Evolutionary conservation across 306 rosid species (phyloP), one percentile per base, ranked within the genome.

Genomic region (Inga laurina): DNA sequence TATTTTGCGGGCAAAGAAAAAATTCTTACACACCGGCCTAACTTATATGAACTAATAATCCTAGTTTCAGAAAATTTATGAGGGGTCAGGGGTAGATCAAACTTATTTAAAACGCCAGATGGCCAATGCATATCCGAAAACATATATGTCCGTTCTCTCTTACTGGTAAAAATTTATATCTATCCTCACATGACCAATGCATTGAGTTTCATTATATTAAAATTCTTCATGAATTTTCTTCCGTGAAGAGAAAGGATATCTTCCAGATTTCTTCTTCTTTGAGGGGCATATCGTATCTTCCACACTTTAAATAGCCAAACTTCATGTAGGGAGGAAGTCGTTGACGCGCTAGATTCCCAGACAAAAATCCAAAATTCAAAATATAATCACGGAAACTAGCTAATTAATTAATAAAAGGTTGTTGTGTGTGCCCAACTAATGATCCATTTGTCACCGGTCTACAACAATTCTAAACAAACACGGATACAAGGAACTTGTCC

Each of bases 401-500:
- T 34, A 66, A 66, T 49, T 49, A 49, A 13, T 12, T 14, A 6
- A 39, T 6, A 39, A 39, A 10, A 62, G 44, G 22, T 14, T 66
- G 43, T 35, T 8, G n/a, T 67, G 21, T 12, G 21, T 12, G 21
- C 37, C 57, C 21, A 10, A 70, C 43, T n/a, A 72, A 11, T 22
- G 39, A 59, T 51, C 35, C 35, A 4, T 43, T 71, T 71, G 27
- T 54, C 32, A 48, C 19, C 59, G 1, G 7, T 52, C n/a, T 15
- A 41, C 83, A 27, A 78, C 83, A 66, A 67, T 66, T 66, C 69
- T 72, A 85, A 82, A 44, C 61, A 73, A 44, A 73, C 85, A 71
- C 52, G 72, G 78, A 80, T 84, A 74, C 52, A 73, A 48, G 43
- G 62, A 76, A 77, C 84, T 70, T 77, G 41, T 70, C 72, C 59